A percentile compares a stretch with the other conserved stretches of the same genome.
phyloP scores from a whole-genome alignment of 2,329 filamentous ascomycete species.

The Talaromyces islandicus region DNA sequence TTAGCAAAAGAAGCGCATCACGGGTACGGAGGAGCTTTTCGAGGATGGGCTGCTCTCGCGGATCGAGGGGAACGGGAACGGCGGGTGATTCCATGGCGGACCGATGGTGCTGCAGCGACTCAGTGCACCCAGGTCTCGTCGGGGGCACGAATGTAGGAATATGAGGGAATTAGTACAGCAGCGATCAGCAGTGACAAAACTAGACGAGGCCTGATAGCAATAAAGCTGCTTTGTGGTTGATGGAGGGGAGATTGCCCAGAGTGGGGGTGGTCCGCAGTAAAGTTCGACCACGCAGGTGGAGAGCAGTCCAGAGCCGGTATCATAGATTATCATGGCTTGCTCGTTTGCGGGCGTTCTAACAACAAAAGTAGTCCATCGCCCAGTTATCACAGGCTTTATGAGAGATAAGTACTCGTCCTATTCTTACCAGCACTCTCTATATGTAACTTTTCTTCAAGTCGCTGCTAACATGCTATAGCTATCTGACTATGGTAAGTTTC shows the following conservation, averaged over 20 bases:
- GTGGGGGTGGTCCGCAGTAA: conserved; percentile 2
- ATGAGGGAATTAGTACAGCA: background rate
- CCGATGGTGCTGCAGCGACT: background rate
- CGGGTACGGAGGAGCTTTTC: conserved; percentile 54
- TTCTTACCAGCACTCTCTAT: background rate
- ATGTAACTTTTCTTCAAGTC: background rate
- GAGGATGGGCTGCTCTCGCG: conserved; percentile 60
- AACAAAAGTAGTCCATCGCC: background rate
- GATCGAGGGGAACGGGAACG: conserved; percentile 54
- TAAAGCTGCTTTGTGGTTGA: background rate
- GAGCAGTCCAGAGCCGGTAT: background rate
- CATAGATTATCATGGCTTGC: background rate
- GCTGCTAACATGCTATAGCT: background rate
- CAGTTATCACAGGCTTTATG: background rate
- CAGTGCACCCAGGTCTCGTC: background rate
- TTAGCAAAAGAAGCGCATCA: conserved; percentile 56
- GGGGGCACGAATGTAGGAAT: background rate
- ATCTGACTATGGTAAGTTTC: too few relatives aligned
- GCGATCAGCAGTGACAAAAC: background rate
- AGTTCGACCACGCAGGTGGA: background rate
- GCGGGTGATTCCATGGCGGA: conserved; percentile 58
- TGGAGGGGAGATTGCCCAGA: conserved; percentile 6
- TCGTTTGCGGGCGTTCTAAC: background rate
- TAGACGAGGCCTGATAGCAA: background rate
- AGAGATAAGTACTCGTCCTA: background rate